Base-by-base conservation (phyloP, 768 basidiomycete species). In the Hericium alpestre region DNA sequence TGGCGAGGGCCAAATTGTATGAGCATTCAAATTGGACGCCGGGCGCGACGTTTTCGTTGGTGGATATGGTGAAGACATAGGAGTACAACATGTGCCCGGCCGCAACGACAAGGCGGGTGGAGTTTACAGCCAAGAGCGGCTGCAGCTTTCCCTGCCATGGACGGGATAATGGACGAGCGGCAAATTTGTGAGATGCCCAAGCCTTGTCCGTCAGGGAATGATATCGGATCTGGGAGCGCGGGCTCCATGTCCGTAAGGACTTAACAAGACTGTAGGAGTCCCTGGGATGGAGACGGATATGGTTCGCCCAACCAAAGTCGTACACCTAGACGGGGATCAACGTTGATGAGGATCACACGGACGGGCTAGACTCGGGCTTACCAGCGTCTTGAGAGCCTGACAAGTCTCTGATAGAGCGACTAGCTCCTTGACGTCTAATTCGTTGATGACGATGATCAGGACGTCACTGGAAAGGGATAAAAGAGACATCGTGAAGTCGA, bases 21-120 rank as follows among this genome's bases (percentile, higher is more conserved):
- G 72, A 70, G 8, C 76, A 76, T 62, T 85, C 84, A 18, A 74
- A 71, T 16, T 61, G 60, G 32, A 86, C 65, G 18, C 72, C 66
- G 4, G 84, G 82, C 2, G 73, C 66, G 2, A 63, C 64, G 25
- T 64, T 65, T 25, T 63, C 67, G 15, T 39, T 2, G 15, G 51
- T 54, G 18, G 59, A 58, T 1, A 54, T 16, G 0, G 55, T 55
- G 49, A 69, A 68, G 16, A 22, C 52, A 54, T 68, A 69, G 7
- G 59, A 61, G 40, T 62, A 64, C 11, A 69, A 11, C 2, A 52
- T 62, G 48, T 61, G 57, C 2, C 67, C 67, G 9, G 63, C 66
- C 3, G 63, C 67, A 15, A 69, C 68, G 46, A 68, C 61, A n/a
- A 68, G 50, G 1, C 65, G 58, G 13, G 62, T 63, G 13, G 53